Base-by-base conservation (phyloP, 805 yeast species). In the Kuraishia molischiana region DNA sequence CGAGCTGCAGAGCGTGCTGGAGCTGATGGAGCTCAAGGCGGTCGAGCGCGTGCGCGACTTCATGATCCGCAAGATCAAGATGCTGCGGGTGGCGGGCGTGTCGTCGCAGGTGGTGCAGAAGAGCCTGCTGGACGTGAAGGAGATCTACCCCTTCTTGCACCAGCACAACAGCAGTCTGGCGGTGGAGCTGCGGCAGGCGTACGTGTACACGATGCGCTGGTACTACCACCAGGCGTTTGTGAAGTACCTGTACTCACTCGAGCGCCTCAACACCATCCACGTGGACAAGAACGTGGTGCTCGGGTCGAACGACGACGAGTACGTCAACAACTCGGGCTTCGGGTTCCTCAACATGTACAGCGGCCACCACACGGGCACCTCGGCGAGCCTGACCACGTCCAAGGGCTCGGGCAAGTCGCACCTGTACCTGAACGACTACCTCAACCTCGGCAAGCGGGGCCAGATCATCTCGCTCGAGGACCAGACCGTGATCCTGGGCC, bases 151-250 rank as follows among this genome's bases (percentile, higher is more conserved):
- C 3, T 86, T 84, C 42, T 54, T 90, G 29, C 54, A 63, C 3
- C 49, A 58, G 4, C 72, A 75, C 36, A 73, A 82, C 40, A 66
- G 71, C 6, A 67, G 75, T 5, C 59, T 92, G 38, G 90, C 95
- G 0, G 53, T 62, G 13, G 92, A 85, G 50, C 66, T 92, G 29
- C 69, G 77, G 38, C 72, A 72, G 48, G 97, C 97, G 0, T 92
- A 92, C 54, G 62, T 79, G 15, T 78, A 77, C 50, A 90, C 97
- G 2, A 89, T 92, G 85, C 67, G 74, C 49, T 92, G 98, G 98
- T 92, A 90, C 61, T 92, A 92, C 55, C 67, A 71, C 41, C 72
- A 81, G 40, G 74, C 83, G 47, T 90, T 89, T 51, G 77, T 79
- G 14, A 74, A 87, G 44, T 89, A 87, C 58, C 57, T 79, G 29